Evolutionary conservation across 805 yeast genomes (phyloP), one percentile per base, ranked within the genome.

Genomic region (Nakazawaea ambrosiae): DNA sequence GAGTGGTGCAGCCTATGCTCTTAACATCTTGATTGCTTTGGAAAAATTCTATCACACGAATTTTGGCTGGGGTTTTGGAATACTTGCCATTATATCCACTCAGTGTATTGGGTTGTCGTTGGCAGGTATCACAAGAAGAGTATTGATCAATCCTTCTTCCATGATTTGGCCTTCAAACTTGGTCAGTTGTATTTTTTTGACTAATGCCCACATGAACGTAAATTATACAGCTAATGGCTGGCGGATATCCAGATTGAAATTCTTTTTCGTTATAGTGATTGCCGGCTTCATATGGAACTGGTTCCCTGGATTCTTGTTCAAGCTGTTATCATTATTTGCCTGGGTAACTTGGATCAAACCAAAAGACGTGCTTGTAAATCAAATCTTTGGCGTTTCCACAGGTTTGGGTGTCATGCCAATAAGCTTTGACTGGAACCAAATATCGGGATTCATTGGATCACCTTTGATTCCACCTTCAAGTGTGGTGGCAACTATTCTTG

Each of bases 111-210:
- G 89, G 8, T 75, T 76, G 45, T 79, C 82, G 20, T 54, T 77
- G 36, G 85, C 84, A 31, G 89, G 89, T 22, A 37, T 81, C 40
- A 63, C 72, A 28, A 64, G 81, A 45, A 67, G 72, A 45, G 62
- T 78, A 25, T 63, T 81, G 43, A 79, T 81, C 12, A 70, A 71
- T 41, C 81, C 87, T 4, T 68, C 79, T 4, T 61, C 75, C n/a
- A 73, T 78, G 57, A 66, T 80, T 36, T 83, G 89, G 89, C 90
- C 90, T 4, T 56, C 73, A 2, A 70, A 70, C 49, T 63, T 82
- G 51, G 82, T 78, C 36, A 65, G 78, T 4, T 50, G 75, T 20
- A 76, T 82, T 17, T 68, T 78, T 46, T 65, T 73, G 60, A 62
- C 73, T 50, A 66, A 70, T 57, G 63, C 78, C 55, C 68, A 63